Evolutionary conservation across 2,329 filamentous ascomycete species (phyloP).

Genomic region (Coniochaeta sp.): DNA sequence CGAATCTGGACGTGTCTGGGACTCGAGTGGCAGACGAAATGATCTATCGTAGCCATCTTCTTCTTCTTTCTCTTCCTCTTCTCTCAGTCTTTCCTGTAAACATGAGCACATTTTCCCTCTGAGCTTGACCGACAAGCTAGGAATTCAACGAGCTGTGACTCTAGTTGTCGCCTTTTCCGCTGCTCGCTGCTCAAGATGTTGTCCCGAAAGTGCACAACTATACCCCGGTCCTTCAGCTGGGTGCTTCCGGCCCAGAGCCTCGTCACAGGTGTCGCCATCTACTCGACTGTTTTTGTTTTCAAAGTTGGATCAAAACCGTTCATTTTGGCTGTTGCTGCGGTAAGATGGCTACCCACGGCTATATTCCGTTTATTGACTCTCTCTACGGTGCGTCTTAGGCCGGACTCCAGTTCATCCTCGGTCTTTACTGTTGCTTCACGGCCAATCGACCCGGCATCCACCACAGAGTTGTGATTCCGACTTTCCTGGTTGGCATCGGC

Average conservation of each 20-base stretch:
- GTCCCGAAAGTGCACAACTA: constrained; percentile 1
- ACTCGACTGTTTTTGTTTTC: constrained; percentile 13
- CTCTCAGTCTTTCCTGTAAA: not conserved
- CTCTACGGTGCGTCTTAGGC: constrained; percentile 4
- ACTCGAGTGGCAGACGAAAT: no score
- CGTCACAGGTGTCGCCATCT: constrained; percentile 12
- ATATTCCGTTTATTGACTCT: no score
- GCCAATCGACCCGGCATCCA: constrained; percentile 5
- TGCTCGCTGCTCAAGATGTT: constrained; percentile 4
- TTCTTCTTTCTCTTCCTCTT: not conserved
- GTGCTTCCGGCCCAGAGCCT: constrained; percentile 12
- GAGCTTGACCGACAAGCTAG: not conserved
- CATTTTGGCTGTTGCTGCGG: constrained; percentile 12
- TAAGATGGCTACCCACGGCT: constrained; percentile 6
- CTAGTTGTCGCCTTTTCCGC: not conserved
- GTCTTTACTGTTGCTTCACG: constrained; percentile 10
- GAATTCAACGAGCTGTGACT: not conserved
- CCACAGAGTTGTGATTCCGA: constrained; percentile 8
- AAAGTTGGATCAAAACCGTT: constrained; percentile 8
- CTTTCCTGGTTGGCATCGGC: constrained; percentile 5
- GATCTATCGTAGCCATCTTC: not conserved
- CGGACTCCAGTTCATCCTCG: constrained; percentile 12
- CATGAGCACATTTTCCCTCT: not conserved
- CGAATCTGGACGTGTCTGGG: not conserved
- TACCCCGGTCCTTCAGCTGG: constrained; percentile 12